Evolutionary conservation across 192 early-diverging fungal genomes (phyloP), one percentile per base, ranked within the genome.

Genomic region (Umbelopsis ramanniana): DNA sequence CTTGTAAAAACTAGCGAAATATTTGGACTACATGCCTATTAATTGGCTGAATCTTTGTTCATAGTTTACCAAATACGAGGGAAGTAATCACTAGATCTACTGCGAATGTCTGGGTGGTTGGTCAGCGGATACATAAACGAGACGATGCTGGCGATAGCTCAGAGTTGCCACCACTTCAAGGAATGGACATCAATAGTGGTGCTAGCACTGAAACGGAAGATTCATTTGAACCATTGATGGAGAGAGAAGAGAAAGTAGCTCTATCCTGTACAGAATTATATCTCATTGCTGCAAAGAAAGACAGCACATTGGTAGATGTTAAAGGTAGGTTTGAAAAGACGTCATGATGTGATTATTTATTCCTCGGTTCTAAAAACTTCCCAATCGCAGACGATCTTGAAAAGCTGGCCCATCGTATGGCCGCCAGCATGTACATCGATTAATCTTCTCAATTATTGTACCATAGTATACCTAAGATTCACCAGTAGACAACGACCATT

Each of bases 221-320:
- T n/a, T 63, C 57, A 7, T 38, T 17, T 6, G 57, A 63, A 14
- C 57, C 57, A 38, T 17, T 63, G 1, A 63, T 26, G 2, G 57
- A 63, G 33, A 63, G 29, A 63, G 57, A 19, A 19, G 33, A 63
- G 29, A 63, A 22, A 12, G 12, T 14, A 37, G 26, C 57, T 12
- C 33, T 63, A 14, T 37, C 57, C 33, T 77, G 75, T 37, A 83
- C 80, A 8, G 81, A 85, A 66, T 74, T 88, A 17, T 88, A 86
- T 72, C 71, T 88, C 66, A 79, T 88, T 53, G 87, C 83, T 0
- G 81, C 85, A n/a, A 83, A 86, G 57, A 86, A 85, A 71, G 87
- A 88, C 47, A 77, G 76, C 29, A 76, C 85, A 2, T 57, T 88
- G 52, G 79, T 82, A 2, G 81, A 88, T 66, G 79, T 86, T 3